Evolutionary conservation across 2,329 filamentous ascomycete genomes (phyloP), one percentile per base, ranked within the genome.

Genomic region (Cladophialophora exuberans): DNA sequence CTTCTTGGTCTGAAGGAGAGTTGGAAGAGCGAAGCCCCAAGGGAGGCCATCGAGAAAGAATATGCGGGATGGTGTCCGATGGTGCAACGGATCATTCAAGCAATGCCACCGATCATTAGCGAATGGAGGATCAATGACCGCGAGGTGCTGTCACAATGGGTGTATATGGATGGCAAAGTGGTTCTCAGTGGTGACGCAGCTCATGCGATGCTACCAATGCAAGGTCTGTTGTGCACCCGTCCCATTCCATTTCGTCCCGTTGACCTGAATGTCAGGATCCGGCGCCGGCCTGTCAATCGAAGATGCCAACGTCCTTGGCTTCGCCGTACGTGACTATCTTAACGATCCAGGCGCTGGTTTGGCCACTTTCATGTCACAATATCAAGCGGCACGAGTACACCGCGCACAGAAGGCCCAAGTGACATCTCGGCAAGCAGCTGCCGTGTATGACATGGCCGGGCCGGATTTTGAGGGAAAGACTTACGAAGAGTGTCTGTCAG

Each of bases 381-480:
- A 49, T 25, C 46, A 49, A 18, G 25, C 46, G 7, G 46, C 46
- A 9, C 33, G 46, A 5, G 35, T 49, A 6, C 46, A 36, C 25
- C 46, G 46, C 13, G 46, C 46, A 10, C 46, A 49, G 10, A 49
- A 49, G 18, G 46, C 46, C 23, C 46, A 49, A 23, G 36, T 49
- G 23, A 49, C 46, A 26, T 49, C 46, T 11, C 46, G 46, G 10
- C 46, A 49, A 10, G 46, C 46, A 10, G 46, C 46, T 13, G 46
- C 35, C n/a, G 46, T 49, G 4, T 49, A 49, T 18, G 46, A 49
- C 33, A 49, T 49, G 46, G 22, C 38, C 35, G 46, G 46, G 2
- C 46, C 46, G 2, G 46, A 49, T n/a, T 49, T 49, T 39, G 46
- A 49, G 15, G 46, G 46, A 20, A 49, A 49, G 46, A 39, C 46